phyloP scores from a whole-genome alignment of 331 rosid genomes.

The Malus hybrid region DNA sequence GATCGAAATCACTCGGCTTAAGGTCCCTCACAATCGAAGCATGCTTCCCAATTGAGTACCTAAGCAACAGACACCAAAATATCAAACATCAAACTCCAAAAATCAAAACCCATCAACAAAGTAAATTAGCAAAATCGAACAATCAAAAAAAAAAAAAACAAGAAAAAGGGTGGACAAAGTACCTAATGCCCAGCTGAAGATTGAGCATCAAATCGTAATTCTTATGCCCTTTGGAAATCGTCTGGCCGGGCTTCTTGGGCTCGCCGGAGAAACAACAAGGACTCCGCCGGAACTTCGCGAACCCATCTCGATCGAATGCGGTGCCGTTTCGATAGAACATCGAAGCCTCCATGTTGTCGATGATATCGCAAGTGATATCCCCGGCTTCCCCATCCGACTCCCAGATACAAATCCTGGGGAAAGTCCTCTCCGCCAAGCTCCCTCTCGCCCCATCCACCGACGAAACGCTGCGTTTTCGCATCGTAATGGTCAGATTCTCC shows the following conservation, averaged over 20 bases:
- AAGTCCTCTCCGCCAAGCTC: slow-evolving; percentile 59
- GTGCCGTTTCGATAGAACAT: slow-evolving; percentile 64
- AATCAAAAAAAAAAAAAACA: neutral
- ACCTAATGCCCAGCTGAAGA: slow-evolving; percentile 95
- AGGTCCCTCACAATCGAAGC: slow-evolving; percentile 48
- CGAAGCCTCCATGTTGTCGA: slow-evolving; percentile 92
- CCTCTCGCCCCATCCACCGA: slow-evolving; percentile 67
- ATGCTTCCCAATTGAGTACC: slow-evolving; percentile 83
- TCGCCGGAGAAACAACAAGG: slow-evolving; percentile 60
- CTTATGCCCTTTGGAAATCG: slow-evolving; percentile 78
- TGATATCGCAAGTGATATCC: slow-evolving; percentile 88
- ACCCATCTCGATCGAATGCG: slow-evolving; percentile 36
- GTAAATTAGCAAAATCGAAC: neutral
- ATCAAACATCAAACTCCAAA: neutral
- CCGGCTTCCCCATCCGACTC: slow-evolving; percentile 98
- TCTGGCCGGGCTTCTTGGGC: slow-evolving; percentile 78
- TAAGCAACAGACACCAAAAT: slow-evolving; percentile 7
- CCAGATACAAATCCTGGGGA: slow-evolving; percentile 98
- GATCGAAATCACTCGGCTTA: slow-evolving; percentile 72
- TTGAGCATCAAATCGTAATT: slow-evolving; percentile 94
- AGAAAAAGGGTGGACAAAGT: neutral
- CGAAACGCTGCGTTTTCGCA: slow-evolving; percentile 49
- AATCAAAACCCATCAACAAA: neutral
- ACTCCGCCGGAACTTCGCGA: slow-evolving; percentile 36
- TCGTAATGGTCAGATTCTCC: slow-evolving; percentile 45